Conservation (phyloP, 2,329 filamentous ascomycete species). For the Ramularia collo-cygni region DNA sequence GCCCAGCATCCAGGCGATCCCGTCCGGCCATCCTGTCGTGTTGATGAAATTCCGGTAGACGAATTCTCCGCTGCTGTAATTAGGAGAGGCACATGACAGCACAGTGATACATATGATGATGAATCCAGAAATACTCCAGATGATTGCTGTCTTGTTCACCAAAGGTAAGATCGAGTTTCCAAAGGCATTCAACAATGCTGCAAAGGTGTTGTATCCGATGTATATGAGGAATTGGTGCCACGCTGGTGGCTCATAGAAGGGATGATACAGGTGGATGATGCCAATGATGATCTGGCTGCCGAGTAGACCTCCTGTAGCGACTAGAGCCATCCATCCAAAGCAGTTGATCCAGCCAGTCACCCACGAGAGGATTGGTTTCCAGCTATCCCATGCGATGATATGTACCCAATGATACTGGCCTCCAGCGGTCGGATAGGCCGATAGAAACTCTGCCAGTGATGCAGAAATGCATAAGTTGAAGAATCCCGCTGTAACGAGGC, state of each 20-base stretch:
- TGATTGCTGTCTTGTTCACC: slow-evolving; percentile 62
- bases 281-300: slow-evolving; percentile 61
- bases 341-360: slow-evolving; percentile 68
- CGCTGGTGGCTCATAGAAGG: slow-evolving; percentile 49
- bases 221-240: slow-evolving; percentile 74
- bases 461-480: slow-evolving; percentile 65
- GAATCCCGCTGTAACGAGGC: slow-evolving; percentile 49
- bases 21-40: slow-evolving; percentile 33
- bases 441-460: slow-evolving; percentile 60
- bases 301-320: slow-evolving; percentile 61
- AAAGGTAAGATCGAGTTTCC: slow-evolving; percentile 55
- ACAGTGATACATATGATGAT: slow-evolving; percentile 63
- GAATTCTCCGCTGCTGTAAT: slow-evolving; percentile 57
- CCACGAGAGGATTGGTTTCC: slow-evolving; percentile 59
- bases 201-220: slow-evolving; percentile 54
- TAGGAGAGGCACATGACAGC: slow-evolving; percentile 57
- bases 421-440: slow-evolving; percentile 48
- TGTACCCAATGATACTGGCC: slow-evolving; percentile 66
- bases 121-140: slow-evolving; percentile 65
- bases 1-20: slow-evolving; percentile 38
- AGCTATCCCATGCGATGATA: slow-evolving; percentile 53
- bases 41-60: slow-evolving; percentile 66
- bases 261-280: slow-evolving; percentile 55
- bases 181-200: slow-evolving; percentile 60
- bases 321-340: slow-evolving; percentile 64